These are phyloP conservation scores for Botrytis pseudocinerea DNA, from an alignment of 2,329 filamentous ascomycete species.

Conservation along the genomic window DNA sequence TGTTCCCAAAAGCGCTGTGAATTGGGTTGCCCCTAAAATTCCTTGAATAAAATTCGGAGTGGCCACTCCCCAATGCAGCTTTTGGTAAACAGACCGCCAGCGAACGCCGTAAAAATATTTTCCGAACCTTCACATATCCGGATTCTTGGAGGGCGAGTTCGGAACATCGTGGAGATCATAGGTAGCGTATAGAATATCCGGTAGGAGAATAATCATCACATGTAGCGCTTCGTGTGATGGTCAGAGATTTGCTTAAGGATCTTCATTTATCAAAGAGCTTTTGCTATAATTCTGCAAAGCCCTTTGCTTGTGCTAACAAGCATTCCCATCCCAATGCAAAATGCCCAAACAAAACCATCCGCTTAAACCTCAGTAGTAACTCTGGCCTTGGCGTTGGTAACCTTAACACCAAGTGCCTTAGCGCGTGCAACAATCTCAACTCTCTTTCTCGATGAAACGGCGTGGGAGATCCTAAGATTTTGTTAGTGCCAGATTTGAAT, in stretches of 20 bases:
- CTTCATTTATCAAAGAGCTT: slow-evolving; percentile 42
- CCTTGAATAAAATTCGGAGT: background rate
- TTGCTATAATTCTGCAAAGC: slow-evolving; percentile 39
- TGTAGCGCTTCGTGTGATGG: slow-evolving; percentile 16
- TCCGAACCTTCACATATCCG: background rate
- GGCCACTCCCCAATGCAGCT: background rate
- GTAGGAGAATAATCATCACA: slow-evolving; percentile 19
- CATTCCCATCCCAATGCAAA: slow-evolving; percentile 41
- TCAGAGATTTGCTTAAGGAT: slow-evolving; percentile 29
- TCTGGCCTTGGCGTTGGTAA: slow-evolving; percentile 99
- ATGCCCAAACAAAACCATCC: slow-evolving; percentile 38
- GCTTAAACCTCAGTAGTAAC: slow-evolving; percentile 86
- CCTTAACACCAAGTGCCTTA: slow-evolving; percentile 98
- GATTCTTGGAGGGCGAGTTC: slow-evolving; percentile 2
- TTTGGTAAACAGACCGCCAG: slow-evolving; percentile 6
- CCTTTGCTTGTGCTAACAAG: slow-evolving; percentile 39
- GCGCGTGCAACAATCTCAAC: slow-evolving; percentile 96
- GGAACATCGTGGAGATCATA: slow-evolving; percentile 4
- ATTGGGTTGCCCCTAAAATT: background rate
- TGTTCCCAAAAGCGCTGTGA: background rate
- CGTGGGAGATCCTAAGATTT: slow-evolving; percentile 80
- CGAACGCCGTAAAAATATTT: background rate
- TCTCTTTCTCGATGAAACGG: slow-evolving; percentile 97
- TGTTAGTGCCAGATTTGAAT: slow-evolving; percentile 24
- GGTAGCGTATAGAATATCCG: background rate